These are phyloP conservation scores for Arthrobotrys sphaeroides DNA, from an alignment of 2,329 filamentous ascomycete species.

Conservation along the genomic window DNA sequence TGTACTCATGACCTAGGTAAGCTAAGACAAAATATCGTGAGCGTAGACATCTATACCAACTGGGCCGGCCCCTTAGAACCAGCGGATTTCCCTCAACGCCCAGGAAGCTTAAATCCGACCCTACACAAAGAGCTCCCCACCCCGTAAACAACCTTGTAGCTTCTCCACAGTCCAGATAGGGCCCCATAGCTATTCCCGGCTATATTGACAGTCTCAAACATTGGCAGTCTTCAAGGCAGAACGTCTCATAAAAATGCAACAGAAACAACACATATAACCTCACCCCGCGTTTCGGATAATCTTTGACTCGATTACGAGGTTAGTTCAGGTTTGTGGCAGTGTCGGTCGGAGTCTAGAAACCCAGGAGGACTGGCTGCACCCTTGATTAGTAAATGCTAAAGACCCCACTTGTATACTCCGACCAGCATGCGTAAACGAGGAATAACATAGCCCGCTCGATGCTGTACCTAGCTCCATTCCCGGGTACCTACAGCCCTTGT, in stretches of 20 bases:
- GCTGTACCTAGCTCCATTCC: neutral
- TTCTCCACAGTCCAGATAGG: too few species aligned
- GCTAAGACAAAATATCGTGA: too few species aligned
- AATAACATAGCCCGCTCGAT: too few species aligned
- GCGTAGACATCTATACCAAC: neutral
- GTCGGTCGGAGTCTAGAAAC: neutral
- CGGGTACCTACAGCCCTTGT: neutral
- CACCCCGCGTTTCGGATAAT: neutral
- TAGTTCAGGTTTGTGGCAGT: neutral
- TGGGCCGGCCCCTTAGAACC: neutral
- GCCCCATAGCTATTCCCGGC: neutral
- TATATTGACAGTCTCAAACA: conserved; percentile 10
- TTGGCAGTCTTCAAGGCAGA: conserved; percentile 10
- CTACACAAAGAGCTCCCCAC: neutral
- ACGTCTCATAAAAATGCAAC: neutral
- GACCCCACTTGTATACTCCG: neutral
- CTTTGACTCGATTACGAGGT: neutral
- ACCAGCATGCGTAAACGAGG: too few species aligned
- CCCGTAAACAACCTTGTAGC: neutral
- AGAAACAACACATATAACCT: neutral
- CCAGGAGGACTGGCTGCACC: neutral
- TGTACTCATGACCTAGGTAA: too few species aligned
- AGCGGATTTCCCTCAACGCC: neutral
- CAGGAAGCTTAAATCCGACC: conserved; percentile 8
- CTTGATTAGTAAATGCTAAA: neutral